Evolutionary conservation across 2,329 filamentous ascomycete species (phyloP), one percentile per base, ranked within the genome.

Genomic region (Teratosphaeria gauchensis): DNA sequence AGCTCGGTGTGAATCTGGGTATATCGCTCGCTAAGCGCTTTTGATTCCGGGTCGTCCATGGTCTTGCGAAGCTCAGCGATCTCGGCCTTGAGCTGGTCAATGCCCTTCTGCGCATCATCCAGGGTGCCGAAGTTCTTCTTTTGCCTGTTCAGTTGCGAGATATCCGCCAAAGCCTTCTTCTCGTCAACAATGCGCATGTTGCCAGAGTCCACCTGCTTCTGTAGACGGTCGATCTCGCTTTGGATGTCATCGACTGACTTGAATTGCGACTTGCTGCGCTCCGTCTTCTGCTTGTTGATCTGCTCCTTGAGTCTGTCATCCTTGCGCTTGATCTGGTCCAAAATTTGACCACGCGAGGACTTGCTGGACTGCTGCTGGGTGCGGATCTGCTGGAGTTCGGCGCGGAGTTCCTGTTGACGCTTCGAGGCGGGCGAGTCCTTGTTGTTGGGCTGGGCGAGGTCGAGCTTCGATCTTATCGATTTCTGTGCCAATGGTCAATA

Each of bases 181-280:
- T 97, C 94, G 68, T 99, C 94, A 11, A 97, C 94, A 56, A 99
- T 80, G 78, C 92, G 95, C 88, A 99, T 92, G 73, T 83, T 88
- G 64, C 92, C 92, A 38, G 85, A 83, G 74, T 95, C 89, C 67
- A 97, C 91, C 73, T 92, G 84, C 75, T 87, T 87, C 65, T 96
- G 89, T 57, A 96, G 84, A 56, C 81, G 80, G 61, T 84, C 82
- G 68, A 97, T 94, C 75, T 94, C 85, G 63, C 82, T 81, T 74
- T 97, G 90, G 64, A 99, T 79, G 63, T 97, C 94, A 59, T 96
- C 92, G 57, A 84, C 83, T 67, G 80, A 90, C 83, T 94, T 96
- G 84, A 87, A 97, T 56, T 84, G 79, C 61, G 95, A 82, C 73
- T 90, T 89, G 76, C 84, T 83, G 69, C 89, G 88, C 64, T 89